Percentiles rank a stretch among this genome's conserved stretches.
phyloP scores from a whole-genome alignment of 176 grass and related monocot genomes.

The Oryza punctata region DNA sequence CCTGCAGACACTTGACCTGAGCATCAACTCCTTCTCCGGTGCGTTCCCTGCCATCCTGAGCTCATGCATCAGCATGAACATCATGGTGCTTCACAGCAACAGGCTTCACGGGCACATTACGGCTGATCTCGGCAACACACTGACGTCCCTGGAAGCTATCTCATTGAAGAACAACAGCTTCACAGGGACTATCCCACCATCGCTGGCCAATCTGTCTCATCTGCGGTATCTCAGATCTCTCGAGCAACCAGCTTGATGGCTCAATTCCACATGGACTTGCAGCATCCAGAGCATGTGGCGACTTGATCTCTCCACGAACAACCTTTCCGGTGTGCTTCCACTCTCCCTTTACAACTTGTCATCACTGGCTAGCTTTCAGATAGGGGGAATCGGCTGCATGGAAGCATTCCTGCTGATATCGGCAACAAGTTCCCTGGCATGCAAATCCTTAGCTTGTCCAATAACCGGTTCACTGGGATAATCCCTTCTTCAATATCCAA shows the following conservation, averaged over 20 bases:
- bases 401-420: not conserved
- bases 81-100: accelerated
- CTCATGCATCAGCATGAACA: not conserved
- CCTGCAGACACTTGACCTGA: not conserved
- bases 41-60: not conserved
- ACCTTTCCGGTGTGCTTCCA: not conserved
- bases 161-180: not conserved
- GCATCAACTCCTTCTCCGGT: not conserved
- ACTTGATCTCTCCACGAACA: not conserved
- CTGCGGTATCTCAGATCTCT: not conserved
- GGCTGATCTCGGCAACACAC: not conserved
- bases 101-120: not conserved
- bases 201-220: not conserved
- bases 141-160: not conserved
- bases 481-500: constrained; percentile 32
- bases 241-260: not conserved
- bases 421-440: not conserved
- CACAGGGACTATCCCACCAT: not conserved
- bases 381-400: not conserved
- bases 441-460: not conserved
- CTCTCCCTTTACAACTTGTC: not conserved
- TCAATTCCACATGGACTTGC: not conserved
- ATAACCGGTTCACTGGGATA: not conserved
- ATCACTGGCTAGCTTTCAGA: not conserved
- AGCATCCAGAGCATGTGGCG: not conserved